Percentiles rank a stretch among this genome's conserved stretches.
Evolutionary conservation across 441 rosid species (phyloP).

Genomic region (Biscutella laevigata): DNA sequence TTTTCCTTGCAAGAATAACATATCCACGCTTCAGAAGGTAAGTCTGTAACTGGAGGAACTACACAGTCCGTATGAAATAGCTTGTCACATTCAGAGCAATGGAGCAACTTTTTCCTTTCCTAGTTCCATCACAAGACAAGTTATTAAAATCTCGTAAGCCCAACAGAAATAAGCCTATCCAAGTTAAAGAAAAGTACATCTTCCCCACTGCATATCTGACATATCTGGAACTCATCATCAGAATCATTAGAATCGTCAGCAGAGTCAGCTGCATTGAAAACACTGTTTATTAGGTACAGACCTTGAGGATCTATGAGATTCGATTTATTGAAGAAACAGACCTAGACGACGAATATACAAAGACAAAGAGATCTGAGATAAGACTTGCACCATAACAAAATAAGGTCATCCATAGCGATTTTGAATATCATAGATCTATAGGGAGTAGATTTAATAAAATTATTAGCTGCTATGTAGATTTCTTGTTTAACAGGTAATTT

Average conservation of each 20-base stretch:
- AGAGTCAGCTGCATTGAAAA: conserved; percentile 72
- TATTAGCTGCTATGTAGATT: not conserved
- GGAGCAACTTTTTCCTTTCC: conserved; percentile 94
- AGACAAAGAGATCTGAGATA: conserved; percentile 10
- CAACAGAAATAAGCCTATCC: conserved; percentile 14
- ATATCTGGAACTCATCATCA: conserved; percentile 97
- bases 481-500: not conserved
- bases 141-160: conserved; percentile 13
- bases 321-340: conserved; percentile 3
- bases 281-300: conserved; percentile 14
- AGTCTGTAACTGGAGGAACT: conserved; percentile 68
- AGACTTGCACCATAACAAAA: not conserved
- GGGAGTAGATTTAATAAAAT: not conserved
- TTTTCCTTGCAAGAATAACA: conserved; percentile 94
- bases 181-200: conserved; percentile 49
- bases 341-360: conserved; percentile 7
- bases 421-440: conserved; percentile 5
- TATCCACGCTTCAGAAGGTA: conserved; percentile 71
- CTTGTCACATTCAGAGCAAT: conserved; percentile 90
- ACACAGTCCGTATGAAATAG: conserved; percentile 83
- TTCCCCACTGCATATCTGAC: conserved; percentile 84
- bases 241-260: conserved; percentile 76
- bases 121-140: conserved; percentile 29
- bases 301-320: conserved; percentile 3
- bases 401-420: not conserved